Evolutionary conservation across 2,329 filamentous ascomycete species (phyloP), one percentile per base, ranked within the genome.

Genomic region (Ploettnerulaceae sp.): DNA sequence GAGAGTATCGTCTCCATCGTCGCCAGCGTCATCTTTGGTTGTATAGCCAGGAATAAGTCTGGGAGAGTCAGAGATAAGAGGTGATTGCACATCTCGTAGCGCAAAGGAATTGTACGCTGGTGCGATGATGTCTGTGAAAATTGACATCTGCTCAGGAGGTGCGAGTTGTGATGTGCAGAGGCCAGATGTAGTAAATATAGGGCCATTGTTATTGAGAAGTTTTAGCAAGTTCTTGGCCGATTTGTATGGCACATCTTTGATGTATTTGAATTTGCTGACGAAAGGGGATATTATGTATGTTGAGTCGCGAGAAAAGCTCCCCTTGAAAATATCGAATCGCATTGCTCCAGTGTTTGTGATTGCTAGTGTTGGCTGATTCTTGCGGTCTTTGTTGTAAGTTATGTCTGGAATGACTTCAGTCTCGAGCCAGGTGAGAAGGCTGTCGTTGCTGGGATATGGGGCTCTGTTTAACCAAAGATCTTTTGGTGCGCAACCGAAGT

Each of bases 301-400:
- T 3, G 83, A 84, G 64, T 98, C 93, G 29, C 81, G 80, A 0
- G 93, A 97, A 62, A 97, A 97, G 0, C 83, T 73, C 0, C 93
- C 93, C 64, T 91, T 81, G 73, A 96, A 95, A 51, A 98, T 86
- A 65, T 98, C 93, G 66, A 97, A 98, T 34, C 93, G 86, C 55
- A 98, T 81, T 3, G 86, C 87, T 20, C 93, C 93, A 0, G 88
- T 95, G 67, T 98, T 98, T 46, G 86, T 74, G 40, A 97, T 79
- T 22, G 84, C 81, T 8, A 97, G 69, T 5, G 79, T 76, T 7
- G 89, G 75, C 31, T 76, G 73, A 46, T 81, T 73, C 18, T 74
- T 71, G 3, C 83, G 74, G 24, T 73, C 68, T 31, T 76, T 62
- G 45, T 79, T 81, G 46, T 70, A 68, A 24, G 89, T 68, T 2